Percentiles rank a stretch among this genome's conserved stretches.
phyloP scores from a whole-genome alignment of 139 green algal genomes.

The Coelastrella sp. region DNA sequence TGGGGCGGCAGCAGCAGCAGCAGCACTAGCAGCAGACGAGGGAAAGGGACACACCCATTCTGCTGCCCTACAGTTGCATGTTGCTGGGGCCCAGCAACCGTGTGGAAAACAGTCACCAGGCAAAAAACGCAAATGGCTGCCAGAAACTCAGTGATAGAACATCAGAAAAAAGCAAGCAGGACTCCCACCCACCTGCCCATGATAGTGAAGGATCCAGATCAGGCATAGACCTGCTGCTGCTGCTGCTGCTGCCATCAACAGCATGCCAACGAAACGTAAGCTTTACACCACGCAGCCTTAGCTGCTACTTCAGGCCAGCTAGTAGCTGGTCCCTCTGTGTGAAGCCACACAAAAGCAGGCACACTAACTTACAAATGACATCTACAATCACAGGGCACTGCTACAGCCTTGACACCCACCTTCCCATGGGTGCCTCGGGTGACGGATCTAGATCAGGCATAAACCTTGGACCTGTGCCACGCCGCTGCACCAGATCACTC shows the following conservation, averaged over 20 bases:
- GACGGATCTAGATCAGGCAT: conserved; percentile 19
- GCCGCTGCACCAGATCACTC: background rate
- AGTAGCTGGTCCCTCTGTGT: too few species aligned
- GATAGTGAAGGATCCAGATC: conserved; percentile 2
- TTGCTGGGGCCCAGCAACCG: too few species aligned
- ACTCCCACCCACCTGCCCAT: conserved; percentile 35
- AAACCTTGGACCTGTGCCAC: background rate
- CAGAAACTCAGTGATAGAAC: too few species aligned
- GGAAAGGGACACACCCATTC: background rate
- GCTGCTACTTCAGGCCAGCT: too few species aligned
- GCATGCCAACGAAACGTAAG: too few species aligned
- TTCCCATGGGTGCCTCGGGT: conserved; percentile 47
- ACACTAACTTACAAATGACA: background rate
- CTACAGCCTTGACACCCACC: background rate
- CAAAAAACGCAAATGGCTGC: too few species aligned
- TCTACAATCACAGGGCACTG: too few species aligned
- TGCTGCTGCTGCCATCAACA: background rate
- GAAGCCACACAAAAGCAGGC: background rate
- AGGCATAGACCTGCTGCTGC: background rate
- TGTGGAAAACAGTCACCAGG: too few species aligned
- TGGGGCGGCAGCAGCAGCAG: background rate
- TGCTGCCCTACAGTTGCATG: background rate
- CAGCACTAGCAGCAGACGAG: background rate
- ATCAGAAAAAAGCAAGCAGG: too few species aligned
- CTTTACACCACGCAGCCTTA: too few species aligned